Evolutionary conservation across 2,329 filamentous ascomycete genomes (phyloP), one percentile per base, ranked within the genome.

Genomic region (Aspergillus caelatus): DNA sequence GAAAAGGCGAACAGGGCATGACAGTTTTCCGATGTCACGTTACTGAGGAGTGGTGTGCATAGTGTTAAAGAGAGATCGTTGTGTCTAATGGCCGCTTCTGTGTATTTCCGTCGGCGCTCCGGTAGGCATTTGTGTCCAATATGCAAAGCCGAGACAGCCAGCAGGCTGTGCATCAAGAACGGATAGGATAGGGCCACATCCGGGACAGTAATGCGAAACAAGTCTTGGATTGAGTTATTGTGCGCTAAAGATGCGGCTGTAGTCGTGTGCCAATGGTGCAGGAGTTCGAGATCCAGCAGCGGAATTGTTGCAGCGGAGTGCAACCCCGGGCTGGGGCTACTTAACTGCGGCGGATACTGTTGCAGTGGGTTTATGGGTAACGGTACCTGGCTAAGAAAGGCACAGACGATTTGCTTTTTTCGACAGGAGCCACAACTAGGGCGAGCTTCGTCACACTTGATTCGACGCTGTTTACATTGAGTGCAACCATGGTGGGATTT

Each of bases 391-490:
- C 63, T 61, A 5, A 59, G 26, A 32, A 64, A 67, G 0, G 30
- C 16, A 26, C 64, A 67, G 2, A 16, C 9, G 2, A 66, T 26
- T 3, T 39, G 34, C 50, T 58, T 66, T 48, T 43, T 62, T 9
- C 39, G 30, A 45, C 65, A 67, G 5, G 62, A 57, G 19, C 57
- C 26, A 41, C 65, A 67, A 16, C n/a, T 23, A 14, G 65, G 65
- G 8, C 60, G 65, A 16, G 39, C 28, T 34, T 67, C 65, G 28
- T 67, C 64, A 19, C 65, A 67, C 57, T 67, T 67, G 7, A 67
- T 64, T 32, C 64, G 43, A 21, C 65, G 65, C 12, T 59, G 60
- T 41, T 67, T 67, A 54, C 65, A 67, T 23, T 66, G 61, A 32
- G 39, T 21, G 32, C 65, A 67, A 32, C 63, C 65, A 9, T 65